A percentile compares a stretch with the other conserved stretches of the same genome.
Conservation (phyloP, 495 filamentous ascomycete species). For the Daldinia caldariorum region DNA sequence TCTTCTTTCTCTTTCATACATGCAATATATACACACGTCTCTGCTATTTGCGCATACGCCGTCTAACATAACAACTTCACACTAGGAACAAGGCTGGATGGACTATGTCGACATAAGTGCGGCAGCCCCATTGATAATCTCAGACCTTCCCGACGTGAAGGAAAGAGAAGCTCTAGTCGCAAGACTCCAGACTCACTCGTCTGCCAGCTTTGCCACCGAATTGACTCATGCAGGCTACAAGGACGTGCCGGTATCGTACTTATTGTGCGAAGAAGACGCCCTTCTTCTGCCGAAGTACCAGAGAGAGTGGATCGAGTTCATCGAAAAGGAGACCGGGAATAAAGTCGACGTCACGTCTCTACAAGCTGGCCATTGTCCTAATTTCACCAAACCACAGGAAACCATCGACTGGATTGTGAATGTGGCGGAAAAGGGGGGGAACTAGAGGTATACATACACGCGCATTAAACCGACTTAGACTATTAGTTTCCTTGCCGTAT, state of each 20-base stretch:
- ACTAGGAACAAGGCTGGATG: slow-evolving; percentile 45
- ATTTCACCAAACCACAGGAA: slow-evolving; percentile 23
- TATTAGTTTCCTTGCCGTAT: no score
- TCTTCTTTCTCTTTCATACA: background rate
- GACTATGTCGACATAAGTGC: slow-evolving; percentile 17
- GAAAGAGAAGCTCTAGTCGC: slow-evolving; percentile 15
- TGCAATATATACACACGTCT: no score
- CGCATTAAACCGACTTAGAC: no score
- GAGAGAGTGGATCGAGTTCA: slow-evolving; percentile 47
- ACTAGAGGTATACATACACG: background rate
- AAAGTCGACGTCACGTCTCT: slow-evolving; percentile 49
- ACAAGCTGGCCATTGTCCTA: slow-evolving; percentile 46
- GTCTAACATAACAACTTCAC: background rate
- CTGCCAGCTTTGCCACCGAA: slow-evolving; percentile 42
- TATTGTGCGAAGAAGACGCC: slow-evolving; percentile 59
- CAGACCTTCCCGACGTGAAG: slow-evolving; percentile 31
- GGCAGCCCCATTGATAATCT: slow-evolving; percentile 25
- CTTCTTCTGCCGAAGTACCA: slow-evolving; percentile 51
- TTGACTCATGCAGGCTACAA: slow-evolving; percentile 59
- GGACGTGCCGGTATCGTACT: slow-evolving; percentile 58
- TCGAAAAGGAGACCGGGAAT: slow-evolving; percentile 47
- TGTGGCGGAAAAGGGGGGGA: slow-evolving; percentile 15
- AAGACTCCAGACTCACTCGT: slow-evolving; percentile 42
- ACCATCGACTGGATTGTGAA: slow-evolving; percentile 38
- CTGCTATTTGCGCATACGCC: background rate